Evolutionary conservation across 2,329 filamentous ascomycete genomes (phyloP).

Genomic region (Neofusicoccum umdonicola): DNA sequence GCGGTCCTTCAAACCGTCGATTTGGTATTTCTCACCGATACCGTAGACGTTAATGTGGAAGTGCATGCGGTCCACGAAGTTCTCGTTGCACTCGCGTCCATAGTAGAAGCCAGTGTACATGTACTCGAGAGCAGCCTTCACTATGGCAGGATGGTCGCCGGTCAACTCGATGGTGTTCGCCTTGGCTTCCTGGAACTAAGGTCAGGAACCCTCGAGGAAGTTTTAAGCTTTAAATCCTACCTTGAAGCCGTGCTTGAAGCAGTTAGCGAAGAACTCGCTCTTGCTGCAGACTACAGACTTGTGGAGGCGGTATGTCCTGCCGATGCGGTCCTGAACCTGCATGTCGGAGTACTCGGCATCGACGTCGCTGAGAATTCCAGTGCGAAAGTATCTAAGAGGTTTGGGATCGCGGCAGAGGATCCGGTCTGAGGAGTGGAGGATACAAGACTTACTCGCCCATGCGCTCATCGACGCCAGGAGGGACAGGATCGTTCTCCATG

Average conservation of each 20-base stretch:
- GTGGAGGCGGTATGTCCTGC: not conserved
- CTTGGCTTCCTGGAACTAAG: not conserved
- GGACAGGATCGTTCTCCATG: no score
- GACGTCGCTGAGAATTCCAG: no score
- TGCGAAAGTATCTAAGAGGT: no score
- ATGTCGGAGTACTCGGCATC: not conserved
- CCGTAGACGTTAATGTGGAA: not conserved
- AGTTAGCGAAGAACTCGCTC: not conserved
- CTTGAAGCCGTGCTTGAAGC: not conserved
- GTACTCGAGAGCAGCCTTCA: not conserved
- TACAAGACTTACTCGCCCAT: no score
- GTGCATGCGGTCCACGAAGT: not conserved
- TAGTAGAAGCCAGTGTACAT: not conserved
- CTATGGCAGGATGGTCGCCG: not conserved
- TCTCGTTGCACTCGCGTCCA: not conserved
- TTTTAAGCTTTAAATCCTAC: not conserved
- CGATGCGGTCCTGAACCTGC: not conserved
- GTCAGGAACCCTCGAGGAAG: not conserved
- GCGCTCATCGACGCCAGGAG: no score
- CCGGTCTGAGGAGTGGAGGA: no score
- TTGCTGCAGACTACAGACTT: not conserved
- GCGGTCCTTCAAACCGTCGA: not conserved
- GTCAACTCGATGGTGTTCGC: not conserved
- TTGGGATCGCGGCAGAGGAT: no score
- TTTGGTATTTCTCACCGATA: not conserved